phyloP scores from a whole-genome alignment of 2,329 filamentous ascomycete genomes.

The Daldinia eschscholtzii region DNA sequence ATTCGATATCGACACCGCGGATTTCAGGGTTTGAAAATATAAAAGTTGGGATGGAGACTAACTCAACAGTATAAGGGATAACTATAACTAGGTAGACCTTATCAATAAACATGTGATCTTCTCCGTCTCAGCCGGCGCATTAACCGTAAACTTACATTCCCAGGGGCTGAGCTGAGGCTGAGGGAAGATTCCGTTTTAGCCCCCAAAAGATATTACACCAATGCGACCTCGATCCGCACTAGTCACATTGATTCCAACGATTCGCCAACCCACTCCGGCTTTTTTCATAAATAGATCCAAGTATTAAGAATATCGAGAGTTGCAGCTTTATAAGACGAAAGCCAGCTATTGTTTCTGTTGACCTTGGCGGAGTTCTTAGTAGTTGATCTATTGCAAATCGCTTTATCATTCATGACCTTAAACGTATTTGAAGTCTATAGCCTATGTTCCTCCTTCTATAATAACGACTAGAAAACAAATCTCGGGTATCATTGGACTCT shows the following conservation, averaged over 20 bases:
- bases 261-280: slow-evolving; percentile 17
- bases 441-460: slow-evolving; percentile 10
- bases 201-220: slow-evolving; percentile 39
- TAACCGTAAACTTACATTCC: neutral
- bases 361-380: neutral
- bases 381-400: neutral
- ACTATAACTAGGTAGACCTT: no score
- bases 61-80: no score
- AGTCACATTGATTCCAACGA: slow-evolving; percentile 1
- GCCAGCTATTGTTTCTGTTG: neutral
- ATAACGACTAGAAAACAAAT: slow-evolving; percentile 9
- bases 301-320: neutral
- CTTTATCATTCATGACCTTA: neutral
- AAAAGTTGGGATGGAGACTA: no score
- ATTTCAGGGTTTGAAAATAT: no score
- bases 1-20: no score
- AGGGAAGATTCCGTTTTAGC: slow-evolving; percentile 25
- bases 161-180: slow-evolving; percentile 49
- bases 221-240: slow-evolving; percentile 15
- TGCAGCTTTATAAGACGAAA: neutral
- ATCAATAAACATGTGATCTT: no score
- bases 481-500: slow-evolving; percentile 37
- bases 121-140: neutral
- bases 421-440: neutral
- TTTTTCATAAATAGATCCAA: slow-evolving; percentile 17